These are phyloP conservation scores for Rhexocercosporidium sp. DNA, from an alignment of 2,329 filamentous ascomycete genomes.

Conservation along the genomic window DNA sequence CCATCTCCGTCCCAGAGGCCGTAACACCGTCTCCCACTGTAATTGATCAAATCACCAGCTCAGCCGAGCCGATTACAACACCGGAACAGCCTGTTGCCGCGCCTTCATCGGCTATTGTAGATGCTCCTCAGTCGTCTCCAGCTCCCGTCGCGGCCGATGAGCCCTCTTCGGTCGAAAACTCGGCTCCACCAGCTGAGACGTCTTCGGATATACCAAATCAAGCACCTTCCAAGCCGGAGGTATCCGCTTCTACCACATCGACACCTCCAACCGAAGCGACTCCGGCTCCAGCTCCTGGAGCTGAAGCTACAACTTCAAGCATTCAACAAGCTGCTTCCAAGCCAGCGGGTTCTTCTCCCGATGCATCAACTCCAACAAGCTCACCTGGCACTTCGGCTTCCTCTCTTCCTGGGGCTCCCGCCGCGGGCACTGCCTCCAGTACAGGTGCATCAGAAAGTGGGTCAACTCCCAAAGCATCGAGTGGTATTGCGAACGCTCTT, in stretches of 20 bases:
- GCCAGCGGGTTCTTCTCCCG: background rate
- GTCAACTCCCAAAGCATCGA: background rate
- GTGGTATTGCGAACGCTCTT: background rate
- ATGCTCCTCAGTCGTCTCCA: background rate
- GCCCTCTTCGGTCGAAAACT: background rate
- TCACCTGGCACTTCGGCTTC: background rate
- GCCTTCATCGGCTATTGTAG: background rate
- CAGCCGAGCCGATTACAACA: background rate
- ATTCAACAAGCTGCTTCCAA: background rate
- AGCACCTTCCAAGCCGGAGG: no score
- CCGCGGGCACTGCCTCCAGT: background rate
- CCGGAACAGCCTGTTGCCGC: background rate
- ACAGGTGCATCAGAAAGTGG: background rate
- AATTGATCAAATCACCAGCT: background rate
- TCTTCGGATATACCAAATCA: background rate
- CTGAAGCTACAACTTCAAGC: background rate
- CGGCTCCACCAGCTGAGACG: background rate
- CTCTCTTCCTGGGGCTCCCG: background rate
- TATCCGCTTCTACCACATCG: background rate
- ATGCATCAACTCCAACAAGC: background rate
- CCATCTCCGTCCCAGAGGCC: constrained; percentile 1
- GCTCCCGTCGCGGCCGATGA: background rate
- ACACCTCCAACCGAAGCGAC: background rate
- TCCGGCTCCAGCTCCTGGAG: background rate
- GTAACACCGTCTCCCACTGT: constrained; percentile 3